These are phyloP conservation scores for Fusarium burgessii DNA, from an alignment of 2,329 filamentous ascomycete species.

Conservation along the genomic window DNA sequence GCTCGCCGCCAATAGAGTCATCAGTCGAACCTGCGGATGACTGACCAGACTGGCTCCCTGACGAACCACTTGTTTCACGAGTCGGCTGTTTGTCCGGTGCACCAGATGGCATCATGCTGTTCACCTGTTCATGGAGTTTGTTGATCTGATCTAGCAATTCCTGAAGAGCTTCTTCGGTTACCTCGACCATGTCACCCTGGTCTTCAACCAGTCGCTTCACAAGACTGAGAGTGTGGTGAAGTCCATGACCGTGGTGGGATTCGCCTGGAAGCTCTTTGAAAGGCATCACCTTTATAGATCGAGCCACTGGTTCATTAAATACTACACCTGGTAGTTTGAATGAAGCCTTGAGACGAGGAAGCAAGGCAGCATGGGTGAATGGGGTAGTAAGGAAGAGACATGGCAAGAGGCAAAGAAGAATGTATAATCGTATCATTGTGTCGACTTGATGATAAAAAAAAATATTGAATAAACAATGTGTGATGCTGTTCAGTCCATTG, in stretches of 20 bases:
- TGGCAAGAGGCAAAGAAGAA: slow-evolving; percentile 36
- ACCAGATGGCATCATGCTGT: slow-evolving; percentile 41
- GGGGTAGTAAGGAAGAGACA: slow-evolving; percentile 20
- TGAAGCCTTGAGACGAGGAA: slow-evolving; percentile 12
- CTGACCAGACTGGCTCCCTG: slow-evolving; percentile 28
- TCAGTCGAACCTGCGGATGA: slow-evolving; percentile 10
- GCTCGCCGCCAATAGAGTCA: slow-evolving; percentile 1
- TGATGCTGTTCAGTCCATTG: not conserved
- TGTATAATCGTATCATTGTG: slow-evolving; percentile 42
- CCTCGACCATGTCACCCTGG: slow-evolving; percentile 41
- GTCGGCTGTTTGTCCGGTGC: slow-evolving; percentile 17
- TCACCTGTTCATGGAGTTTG: slow-evolving; percentile 46
- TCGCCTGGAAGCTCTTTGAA: slow-evolving; percentile 20
- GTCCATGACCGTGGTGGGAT: slow-evolving; percentile 11
- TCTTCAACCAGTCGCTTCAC: slow-evolving; percentile 45
- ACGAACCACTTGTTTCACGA: slow-evolving; percentile 6
- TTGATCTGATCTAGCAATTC: slow-evolving; percentile 48
- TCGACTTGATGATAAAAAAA: slow-evolving; percentile 12
- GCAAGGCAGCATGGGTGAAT: slow-evolving; percentile 22
- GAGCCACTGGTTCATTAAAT: slow-evolving; percentile 19
- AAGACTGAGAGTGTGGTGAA: slow-evolving; percentile 32
- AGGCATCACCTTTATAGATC: slow-evolving; percentile 16
- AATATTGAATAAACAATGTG: slow-evolving; percentile 7
- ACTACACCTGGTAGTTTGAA: slow-evolving; percentile 18
- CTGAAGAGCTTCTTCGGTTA: slow-evolving; percentile 42